These are phyloP conservation scores for Aspergillus nidulans DNA, from an alignment of 495 filamentous ascomycete species.

Conservation along the genomic window DNA sequence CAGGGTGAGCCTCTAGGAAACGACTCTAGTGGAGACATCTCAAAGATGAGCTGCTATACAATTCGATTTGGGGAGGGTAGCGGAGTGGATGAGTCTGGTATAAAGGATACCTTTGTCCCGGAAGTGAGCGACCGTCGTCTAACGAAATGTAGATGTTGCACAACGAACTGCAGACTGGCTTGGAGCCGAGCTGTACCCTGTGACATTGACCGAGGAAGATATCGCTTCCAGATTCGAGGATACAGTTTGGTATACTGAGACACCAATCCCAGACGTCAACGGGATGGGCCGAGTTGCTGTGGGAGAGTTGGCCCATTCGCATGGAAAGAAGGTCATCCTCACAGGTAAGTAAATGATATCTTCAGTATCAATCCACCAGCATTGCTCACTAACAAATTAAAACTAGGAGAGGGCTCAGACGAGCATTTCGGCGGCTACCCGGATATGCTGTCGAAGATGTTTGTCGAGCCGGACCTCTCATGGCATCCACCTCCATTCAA, in stretches of 20 bases:
- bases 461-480: constrained; percentile 42
- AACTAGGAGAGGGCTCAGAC: constrained; percentile 46
- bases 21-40: constrained; percentile 21
- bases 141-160: constrained; percentile 32
- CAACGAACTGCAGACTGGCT: constrained; percentile 47
- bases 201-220: constrained; percentile 39
- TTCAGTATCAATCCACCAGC: neutral
- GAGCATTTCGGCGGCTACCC: constrained; percentile 51
- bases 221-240: constrained; percentile 46
- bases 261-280: constrained; percentile 43
- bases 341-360: constrained; percentile 20
- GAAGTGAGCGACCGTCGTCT: neutral
- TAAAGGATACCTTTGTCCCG: neutral
- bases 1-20: constrained; percentile 35
- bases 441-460: constrained; percentile 34
- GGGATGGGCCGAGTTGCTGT: constrained; percentile 44
- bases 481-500: constrained; percentile 11
- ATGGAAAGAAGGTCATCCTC: constrained; percentile 47
- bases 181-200: constrained; percentile 41
- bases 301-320: constrained; percentile 34
- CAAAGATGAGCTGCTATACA: constrained; percentile 40
- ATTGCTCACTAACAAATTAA: neutral
- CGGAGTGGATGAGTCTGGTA: constrained; percentile 46
- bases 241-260: constrained; percentile 45
- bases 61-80: constrained; percentile 43